Percentiles rank a stretch among this genome's conserved stretches.
These are phyloP conservation scores for Fusarium redolens DNA, from an alignment of 2,329 filamentous ascomycete species.

Conservation along the genomic window DNA sequence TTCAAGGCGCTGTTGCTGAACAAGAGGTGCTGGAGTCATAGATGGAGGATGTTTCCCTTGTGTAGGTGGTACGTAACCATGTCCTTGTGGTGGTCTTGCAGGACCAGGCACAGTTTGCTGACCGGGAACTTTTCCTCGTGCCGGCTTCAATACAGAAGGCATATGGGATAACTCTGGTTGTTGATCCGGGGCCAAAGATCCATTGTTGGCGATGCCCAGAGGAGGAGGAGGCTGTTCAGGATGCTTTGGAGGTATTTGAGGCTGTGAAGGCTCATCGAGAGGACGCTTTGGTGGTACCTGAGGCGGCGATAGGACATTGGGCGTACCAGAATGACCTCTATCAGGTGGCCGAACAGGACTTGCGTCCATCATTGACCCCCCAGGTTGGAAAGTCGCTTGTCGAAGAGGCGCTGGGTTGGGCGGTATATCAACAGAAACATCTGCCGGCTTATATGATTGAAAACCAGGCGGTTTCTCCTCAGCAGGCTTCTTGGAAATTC, in stretches of 20 bases:
- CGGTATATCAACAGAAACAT: constrained; percentile 3
- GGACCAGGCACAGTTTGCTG: constrained; percentile 9
- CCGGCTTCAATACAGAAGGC: constrained; percentile 42
- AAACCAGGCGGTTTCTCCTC: constrained; percentile 5
- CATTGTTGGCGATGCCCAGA: background rate
- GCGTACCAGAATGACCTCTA: constrained; percentile 35
- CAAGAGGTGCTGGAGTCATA: constrained; percentile 41
- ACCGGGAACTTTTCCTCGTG: constrained; percentile 29
- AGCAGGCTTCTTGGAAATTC: constrained; percentile 11
- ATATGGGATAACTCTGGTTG: constrained; percentile 30
- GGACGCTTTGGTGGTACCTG: constrained; percentile 36
- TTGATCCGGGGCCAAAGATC: constrained; percentile 4
- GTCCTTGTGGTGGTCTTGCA: constrained; percentile 10
- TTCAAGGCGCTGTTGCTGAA: constrained; percentile 29
- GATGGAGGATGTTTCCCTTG: constrained; percentile 40
- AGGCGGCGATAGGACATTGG: constrained; percentile 40
- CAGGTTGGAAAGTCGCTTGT: constrained; percentile 42
- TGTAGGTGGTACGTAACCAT: constrained; percentile 38
- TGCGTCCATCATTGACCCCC: constrained; percentile 37
- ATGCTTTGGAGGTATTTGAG: constrained; percentile 11
- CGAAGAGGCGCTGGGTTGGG: constrained; percentile 17
- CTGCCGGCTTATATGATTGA: constrained; percentile 35
- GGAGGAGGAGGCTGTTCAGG: background rate
- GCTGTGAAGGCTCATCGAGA: constrained; percentile 6
- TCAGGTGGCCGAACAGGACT: constrained; percentile 32